These are phyloP conservation scores for Climacium dendroides DNA, from an alignment of 225 moss, liverwort and hornwort species.

Conservation along the genomic window DNA sequence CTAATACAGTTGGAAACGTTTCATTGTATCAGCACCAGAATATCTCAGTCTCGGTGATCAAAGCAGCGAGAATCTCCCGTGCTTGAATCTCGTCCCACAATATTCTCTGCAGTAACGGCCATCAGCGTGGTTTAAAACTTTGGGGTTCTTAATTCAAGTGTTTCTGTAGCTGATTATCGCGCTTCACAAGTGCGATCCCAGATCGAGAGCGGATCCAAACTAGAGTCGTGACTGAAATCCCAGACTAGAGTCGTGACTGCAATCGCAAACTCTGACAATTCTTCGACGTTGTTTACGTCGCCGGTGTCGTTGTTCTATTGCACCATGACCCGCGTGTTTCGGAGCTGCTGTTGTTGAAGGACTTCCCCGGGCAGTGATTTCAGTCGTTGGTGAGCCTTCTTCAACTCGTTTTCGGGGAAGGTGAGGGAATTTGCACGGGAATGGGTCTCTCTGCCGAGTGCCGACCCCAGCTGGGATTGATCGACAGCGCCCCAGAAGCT, in stretches of 20 bases:
- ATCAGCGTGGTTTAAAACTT: background rate
- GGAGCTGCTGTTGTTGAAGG: background rate
- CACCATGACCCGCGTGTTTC: background rate
- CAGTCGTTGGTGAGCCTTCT: background rate
- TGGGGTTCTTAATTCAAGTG: no score
- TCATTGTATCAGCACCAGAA: background rate
- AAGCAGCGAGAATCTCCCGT: background rate
- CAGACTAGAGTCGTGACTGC: background rate
- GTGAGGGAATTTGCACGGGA: background rate
- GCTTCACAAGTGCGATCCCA: background rate
- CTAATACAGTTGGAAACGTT: background rate
- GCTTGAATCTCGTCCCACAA: background rate
- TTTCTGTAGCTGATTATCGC: no score
- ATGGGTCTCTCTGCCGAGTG: background rate
- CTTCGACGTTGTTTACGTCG: background rate
- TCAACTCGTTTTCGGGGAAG: slow-evolving; percentile 14
- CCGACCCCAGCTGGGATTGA: no score
- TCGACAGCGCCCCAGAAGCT: background rate
- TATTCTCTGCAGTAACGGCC: background rate
- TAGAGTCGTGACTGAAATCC: background rate
- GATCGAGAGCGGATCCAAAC: slow-evolving; percentile 21
- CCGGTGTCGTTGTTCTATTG: background rate
- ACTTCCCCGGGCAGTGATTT: background rate
- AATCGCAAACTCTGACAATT: background rate
- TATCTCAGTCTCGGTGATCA: background rate